Base-by-base conservation (phyloP, 177 flowering plant species). In the Vitis hybrid region DNA sequence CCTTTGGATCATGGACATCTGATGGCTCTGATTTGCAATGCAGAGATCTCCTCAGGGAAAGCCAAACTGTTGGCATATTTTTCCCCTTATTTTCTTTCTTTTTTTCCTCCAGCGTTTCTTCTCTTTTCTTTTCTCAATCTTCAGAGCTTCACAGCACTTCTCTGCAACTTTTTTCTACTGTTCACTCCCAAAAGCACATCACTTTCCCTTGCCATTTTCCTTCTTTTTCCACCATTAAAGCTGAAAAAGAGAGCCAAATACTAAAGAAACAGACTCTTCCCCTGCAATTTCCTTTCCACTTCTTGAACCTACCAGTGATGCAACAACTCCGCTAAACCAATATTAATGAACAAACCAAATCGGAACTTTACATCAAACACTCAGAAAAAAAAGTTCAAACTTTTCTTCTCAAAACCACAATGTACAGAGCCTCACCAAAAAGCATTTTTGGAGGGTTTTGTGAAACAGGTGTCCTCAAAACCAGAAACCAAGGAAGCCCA, bases 31-130 rank as follows among this genome's bases (percentile, higher is more conserved):
- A 83, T 84, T 84, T 91, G 82, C 98, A 94, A 67, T 88, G 89
- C 16, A 94, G 83, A 15, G 97, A 86, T 69, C 72, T 92, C 83
- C 89, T 92, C 71, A 94, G 69, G 51, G 91, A 81, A 74, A 92
- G 86, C 98, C 98, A 94, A 68, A 91, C 93, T 60, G 92, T 90
- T 68, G 95, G 91, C 91, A 89, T 88, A 52, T 52, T 72, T 12
- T 15, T 27, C 51, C 48, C 64, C 50, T 32, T n/a, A 12, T 65
- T 12, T 13, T 8, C 27, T 71, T 76, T 66, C 68, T 64, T 63
- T 64, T 60, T 10, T 66, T 62, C 11, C 64, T 55, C 24, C 32
- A 16, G 10, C 70, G 66, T 69, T 55, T 64, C 60, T 48, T 62
- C 57, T 46, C 55, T 52, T 46, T 68, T 30, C 35, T 18, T 46